These are phyloP conservation scores for Ustilago nuda DNA, from an alignment of 1,284 basidiomycete species.

Conservation along the genomic window DNA sequence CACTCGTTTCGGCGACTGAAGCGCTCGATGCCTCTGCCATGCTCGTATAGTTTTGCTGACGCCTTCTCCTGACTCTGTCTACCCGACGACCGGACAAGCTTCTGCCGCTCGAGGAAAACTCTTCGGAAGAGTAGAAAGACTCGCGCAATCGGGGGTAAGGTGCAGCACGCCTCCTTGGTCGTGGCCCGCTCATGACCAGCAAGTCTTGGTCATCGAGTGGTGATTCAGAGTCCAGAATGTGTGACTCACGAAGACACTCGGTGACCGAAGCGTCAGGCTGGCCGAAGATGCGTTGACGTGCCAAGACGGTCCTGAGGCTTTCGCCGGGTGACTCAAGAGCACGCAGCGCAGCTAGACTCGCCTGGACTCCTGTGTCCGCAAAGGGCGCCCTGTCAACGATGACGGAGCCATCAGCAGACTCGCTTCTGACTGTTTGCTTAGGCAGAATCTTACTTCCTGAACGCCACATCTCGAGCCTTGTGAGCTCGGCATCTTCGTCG, in stretches of 20 bases:
- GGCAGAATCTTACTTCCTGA: constrained; percentile 14
- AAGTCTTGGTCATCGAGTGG: constrained; percentile 7
- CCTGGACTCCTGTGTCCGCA: constrained; percentile 47
- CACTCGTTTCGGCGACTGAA: constrained; percentile 21
- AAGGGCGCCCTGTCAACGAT: constrained; percentile 24
- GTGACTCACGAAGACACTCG: constrained; percentile 16
- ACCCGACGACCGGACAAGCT: constrained; percentile 13
- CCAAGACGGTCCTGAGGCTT: constrained; percentile 32
- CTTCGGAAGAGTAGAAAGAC: constrained; percentile 22
- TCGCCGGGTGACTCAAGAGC: constrained; percentile 44
- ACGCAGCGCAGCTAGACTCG: constrained; percentile 38
- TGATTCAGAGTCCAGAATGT: constrained; percentile 3
- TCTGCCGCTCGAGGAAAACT: constrained; percentile 30
- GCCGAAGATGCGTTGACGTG: constrained; percentile 41
- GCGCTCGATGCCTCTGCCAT: constrained; percentile 28
- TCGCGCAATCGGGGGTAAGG: constrained; percentile 22
- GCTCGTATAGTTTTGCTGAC: constrained; percentile 11
- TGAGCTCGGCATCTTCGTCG: constrained; percentile 19
- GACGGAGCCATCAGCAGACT: background rate
- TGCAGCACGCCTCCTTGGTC: constrained; percentile 24
- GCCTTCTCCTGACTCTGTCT: constrained; percentile 5
- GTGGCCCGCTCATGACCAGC: constrained; percentile 18
- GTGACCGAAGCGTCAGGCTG: constrained; percentile 19
- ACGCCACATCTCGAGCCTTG: constrained; percentile 15
- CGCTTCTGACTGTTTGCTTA: background rate